Evolutionary conservation across 176 grass and related monocot species (phyloP).

Genomic region (Themeda triandra): DNA sequence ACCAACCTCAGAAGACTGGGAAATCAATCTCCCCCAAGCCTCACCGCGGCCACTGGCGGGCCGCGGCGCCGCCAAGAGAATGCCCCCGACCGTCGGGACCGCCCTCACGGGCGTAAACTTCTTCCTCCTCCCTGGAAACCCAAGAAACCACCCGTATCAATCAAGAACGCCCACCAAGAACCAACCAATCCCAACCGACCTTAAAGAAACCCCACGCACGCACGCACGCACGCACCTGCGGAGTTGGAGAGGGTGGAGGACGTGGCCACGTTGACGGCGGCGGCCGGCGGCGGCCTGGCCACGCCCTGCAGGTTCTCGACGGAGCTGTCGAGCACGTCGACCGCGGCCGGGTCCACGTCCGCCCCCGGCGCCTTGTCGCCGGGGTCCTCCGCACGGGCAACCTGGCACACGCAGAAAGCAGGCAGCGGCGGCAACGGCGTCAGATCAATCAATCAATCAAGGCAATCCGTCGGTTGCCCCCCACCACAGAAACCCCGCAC

Average conservation of each 20-base stretch:
- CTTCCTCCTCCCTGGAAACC: slow-evolving; percentile 24
- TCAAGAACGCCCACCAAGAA: background rate
- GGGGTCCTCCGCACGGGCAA: background rate
- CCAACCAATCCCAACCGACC: background rate
- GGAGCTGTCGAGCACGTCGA: slow-evolving; percentile 19
- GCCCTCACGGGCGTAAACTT: background rate
- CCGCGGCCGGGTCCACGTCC: background rate
- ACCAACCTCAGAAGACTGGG: slow-evolving; percentile 43
- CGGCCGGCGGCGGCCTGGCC: background rate
- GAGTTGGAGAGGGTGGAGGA: slow-evolving; percentile 29
- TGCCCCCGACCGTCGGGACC: too few relatives aligned
- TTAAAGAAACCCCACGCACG: background rate
- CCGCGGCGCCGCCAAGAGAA: too few relatives aligned
- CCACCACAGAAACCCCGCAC: background rate
- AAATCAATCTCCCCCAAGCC: slow-evolving; percentile 52
- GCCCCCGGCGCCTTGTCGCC: background rate
- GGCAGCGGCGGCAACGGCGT: background rate
- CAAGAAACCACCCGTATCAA: background rate
- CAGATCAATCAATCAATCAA: slow-evolving; percentile 28
- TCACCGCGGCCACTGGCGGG: background rate
- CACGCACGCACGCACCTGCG: background rate
- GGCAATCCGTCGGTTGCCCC: background rate
- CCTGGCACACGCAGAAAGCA: background rate
- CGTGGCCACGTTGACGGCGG: slow-evolving; percentile 5
- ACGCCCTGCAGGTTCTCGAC: slow-evolving; percentile 1